Evolutionary conservation across 2,329 filamentous ascomycete genomes (phyloP).

Genomic region (Colletotrichum sp.): DNA sequence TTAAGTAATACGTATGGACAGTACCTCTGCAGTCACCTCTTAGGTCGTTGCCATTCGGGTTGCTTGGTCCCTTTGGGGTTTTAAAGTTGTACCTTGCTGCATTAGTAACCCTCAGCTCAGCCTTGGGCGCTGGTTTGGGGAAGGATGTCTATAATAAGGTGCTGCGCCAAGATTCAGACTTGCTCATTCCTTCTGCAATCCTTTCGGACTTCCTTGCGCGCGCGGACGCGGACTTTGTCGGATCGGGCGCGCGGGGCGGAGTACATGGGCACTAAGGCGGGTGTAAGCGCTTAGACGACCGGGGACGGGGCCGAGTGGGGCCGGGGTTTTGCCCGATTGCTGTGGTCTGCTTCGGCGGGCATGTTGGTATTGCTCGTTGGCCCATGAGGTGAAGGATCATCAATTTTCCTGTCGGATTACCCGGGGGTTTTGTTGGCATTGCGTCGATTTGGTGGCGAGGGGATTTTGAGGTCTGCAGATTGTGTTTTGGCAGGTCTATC

Average conservation of each 20-base stretch:
- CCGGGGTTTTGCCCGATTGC: background rate
- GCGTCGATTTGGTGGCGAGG: background rate
- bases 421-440: background rate
- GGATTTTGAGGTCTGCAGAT: background rate
- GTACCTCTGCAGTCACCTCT: background rate
- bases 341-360: background rate
- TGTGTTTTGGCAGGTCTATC: background rate
- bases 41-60: background rate
- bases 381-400: background rate
- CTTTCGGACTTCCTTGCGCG: background rate
- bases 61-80: background rate
- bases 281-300: background rate
- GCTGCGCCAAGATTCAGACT: background rate
- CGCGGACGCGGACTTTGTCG: background rate
- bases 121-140: background rate
- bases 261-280: background rate
- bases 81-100: background rate
- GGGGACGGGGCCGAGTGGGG: background rate
- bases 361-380: background rate
- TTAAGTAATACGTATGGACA: background rate
- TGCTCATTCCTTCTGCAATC: background rate
- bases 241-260: background rate
- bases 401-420: accelerated
- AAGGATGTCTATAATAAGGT: background rate
- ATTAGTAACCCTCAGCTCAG: background rate